phyloP scores from a whole-genome alignment of 768 basidiomycete genomes.

The Sutorius australiensis region DNA sequence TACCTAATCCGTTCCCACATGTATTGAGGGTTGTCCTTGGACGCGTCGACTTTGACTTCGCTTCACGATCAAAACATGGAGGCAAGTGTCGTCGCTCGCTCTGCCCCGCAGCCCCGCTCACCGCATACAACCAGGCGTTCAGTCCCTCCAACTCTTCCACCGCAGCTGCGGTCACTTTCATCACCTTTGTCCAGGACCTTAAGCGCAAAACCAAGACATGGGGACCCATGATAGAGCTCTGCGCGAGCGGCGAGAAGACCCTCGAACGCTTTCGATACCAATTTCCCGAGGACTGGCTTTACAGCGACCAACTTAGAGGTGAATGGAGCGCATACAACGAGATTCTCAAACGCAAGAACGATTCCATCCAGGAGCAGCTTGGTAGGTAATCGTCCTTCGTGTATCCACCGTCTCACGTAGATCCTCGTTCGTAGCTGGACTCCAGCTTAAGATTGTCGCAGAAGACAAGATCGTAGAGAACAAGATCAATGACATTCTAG shows the following conservation, averaged over 20 bases:
- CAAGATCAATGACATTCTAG: conserved; percentile 85
- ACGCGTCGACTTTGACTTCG: conserved; percentile 16
- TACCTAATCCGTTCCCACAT: conserved; percentile 25
- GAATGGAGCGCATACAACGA: conserved; percentile 99
- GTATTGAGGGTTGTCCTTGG: background rate
- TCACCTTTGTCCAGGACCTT: conserved; percentile 98
- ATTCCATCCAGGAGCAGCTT: conserved; percentile 96
- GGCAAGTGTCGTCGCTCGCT: conserved; percentile 10
- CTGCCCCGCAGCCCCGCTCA: conserved; percentile 4
- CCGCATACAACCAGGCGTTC: conserved; percentile 45
- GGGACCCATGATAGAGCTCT: conserved; percentile 94
- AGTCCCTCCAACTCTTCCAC: conserved; percentile 86
- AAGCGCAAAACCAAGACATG: conserved; percentile 96
- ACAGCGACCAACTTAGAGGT: conserved; percentile 93
- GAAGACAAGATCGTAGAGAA: conserved; percentile 98
- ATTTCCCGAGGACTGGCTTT: conserved; percentile 96
- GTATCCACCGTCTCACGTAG: conserved; percentile 4
- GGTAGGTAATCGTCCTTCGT: conserved; percentile 47
- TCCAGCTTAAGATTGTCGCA: conserved; percentile 99
- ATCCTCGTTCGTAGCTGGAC: conserved; percentile 56
- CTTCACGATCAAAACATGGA: conserved; percentile 28
- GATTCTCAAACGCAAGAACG: conserved; percentile 96
- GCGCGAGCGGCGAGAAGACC: conserved; percentile 93
- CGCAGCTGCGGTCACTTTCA: conserved; percentile 97
- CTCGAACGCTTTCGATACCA: conserved; percentile 96